A percentile compares a stretch with the other conserved stretches of the same genome.
Evolutionary conservation across 257 asterid genomes (phyloP).

Genomic region (Salvia rosmarinus): DNA sequence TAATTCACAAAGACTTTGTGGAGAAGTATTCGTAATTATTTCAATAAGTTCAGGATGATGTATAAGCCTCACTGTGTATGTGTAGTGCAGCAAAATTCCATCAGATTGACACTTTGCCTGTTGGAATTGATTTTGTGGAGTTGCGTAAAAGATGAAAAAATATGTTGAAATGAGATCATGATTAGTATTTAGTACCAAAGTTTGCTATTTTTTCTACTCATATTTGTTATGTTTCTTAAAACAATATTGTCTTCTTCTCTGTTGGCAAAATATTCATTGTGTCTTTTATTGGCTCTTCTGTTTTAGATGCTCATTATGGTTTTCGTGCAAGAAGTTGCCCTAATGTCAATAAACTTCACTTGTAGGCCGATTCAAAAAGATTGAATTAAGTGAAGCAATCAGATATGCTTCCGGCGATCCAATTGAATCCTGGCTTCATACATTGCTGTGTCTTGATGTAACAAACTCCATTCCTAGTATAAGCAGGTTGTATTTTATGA

Average conservation of each 20-base stretch:
- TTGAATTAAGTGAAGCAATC: constrained; percentile 88
- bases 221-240: background rate
- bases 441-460: constrained; percentile 85
- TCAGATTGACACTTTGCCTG: background rate
- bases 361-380: constrained; percentile 90
- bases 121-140: background rate
- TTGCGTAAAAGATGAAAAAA: constrained; percentile 3
- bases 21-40: background rate
- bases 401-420: constrained; percentile 97
- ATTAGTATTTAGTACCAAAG: constrained; percentile 1
- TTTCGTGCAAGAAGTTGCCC: constrained; percentile 26
- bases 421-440: constrained; percentile 86
- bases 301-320: constrained; percentile 14
- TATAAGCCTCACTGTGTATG: background rate
- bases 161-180: constrained; percentile 2
- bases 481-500: constrained; percentile 55
- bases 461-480: constrained; percentile 68
- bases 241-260: constrained; percentile 1
- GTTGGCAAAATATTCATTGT: background rate
- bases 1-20: background rate
- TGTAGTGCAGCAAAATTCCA: background rate
- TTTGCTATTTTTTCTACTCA: constrained; percentile 2
- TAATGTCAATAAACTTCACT: constrained; percentile 26
- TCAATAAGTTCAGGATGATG: background rate
- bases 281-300: background rate